phyloP scores from a whole-genome alignment of 2,329 filamentous ascomycete genomes.

The Ophiostoma perfectum region DNA sequence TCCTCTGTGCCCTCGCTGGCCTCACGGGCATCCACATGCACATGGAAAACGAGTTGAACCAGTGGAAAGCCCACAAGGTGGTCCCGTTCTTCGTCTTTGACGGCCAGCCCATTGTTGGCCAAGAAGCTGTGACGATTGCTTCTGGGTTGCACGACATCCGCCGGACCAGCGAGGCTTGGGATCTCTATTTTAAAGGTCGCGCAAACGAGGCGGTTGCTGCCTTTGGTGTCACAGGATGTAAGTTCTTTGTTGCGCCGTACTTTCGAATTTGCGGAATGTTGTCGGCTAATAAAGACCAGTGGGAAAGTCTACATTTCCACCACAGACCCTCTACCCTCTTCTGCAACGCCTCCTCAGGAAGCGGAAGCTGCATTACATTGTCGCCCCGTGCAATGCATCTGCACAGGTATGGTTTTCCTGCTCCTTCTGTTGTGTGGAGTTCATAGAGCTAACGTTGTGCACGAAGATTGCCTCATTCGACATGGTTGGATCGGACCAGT shows the following conservation, averaged over 20 bases:
- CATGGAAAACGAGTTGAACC: constrained; percentile 70
- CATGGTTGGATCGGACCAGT: constrained; percentile 59
- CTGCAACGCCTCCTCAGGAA: constrained; percentile 69
- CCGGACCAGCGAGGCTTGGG: constrained; percentile 77
- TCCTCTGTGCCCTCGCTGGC: constrained; percentile 84
- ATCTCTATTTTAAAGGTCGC: constrained; percentile 73
- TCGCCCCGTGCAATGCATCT: constrained; percentile 81
- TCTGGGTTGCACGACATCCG: constrained; percentile 60
- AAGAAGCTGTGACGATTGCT: constrained; percentile 63
- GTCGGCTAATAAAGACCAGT: constrained; percentile 27
- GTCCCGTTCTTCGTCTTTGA: constrained; percentile 88
- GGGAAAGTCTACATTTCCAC: constrained; percentile 59
- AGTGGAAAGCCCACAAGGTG: constrained; percentile 64
- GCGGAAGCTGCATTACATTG: constrained; percentile 66
- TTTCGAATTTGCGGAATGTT: not conserved
- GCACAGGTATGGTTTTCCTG: constrained; percentile 58
- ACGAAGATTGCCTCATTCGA: constrained; percentile 71
- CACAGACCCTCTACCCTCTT: constrained; percentile 68
- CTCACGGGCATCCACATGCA: constrained; percentile 72
- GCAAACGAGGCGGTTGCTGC: constrained; percentile 74
- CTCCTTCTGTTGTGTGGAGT: not conserved
- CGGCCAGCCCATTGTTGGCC: constrained; percentile 72
- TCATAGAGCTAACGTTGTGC: constrained; percentile 9
- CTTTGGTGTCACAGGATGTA: constrained; percentile 65
- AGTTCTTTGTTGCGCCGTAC: not conserved